Evolutionary conservation across 768 basidiomycete species (phyloP).

Genomic region (Tephrocybe sp.): DNA sequence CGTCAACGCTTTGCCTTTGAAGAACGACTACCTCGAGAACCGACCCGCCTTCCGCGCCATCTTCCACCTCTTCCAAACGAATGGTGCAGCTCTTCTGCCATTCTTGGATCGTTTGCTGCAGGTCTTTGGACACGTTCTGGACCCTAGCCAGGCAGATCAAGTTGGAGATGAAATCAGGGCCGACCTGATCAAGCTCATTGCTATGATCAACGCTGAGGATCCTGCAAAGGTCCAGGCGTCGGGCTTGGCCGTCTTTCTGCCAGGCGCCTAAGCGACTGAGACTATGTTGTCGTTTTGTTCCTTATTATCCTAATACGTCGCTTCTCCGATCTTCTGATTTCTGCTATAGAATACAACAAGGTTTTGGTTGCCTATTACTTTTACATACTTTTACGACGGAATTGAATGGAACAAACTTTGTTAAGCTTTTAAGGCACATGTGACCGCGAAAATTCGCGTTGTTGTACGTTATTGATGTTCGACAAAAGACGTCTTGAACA

Average conservation of each 20-base stretch:
- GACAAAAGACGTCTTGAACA: slow-evolving; percentile 1
- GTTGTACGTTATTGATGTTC: slow-evolving; percentile 31
- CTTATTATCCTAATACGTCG: slow-evolving; percentile 13
- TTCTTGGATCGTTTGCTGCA: slow-evolving; percentile 78
- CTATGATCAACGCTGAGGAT: slow-evolving; percentile 69
- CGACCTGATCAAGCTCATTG: slow-evolving; percentile 74
- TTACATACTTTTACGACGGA: slow-evolving; percentile 9
- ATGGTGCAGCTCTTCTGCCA: slow-evolving; percentile 66
- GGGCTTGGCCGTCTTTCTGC: slow-evolving; percentile 61
- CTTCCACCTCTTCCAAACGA: slow-evolving; percentile 83
- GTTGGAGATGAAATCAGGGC: slow-evolving; percentile 76
- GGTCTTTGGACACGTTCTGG: slow-evolving; percentile 81
- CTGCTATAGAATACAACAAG: slow-evolving; percentile 21
- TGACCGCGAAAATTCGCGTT: slow-evolving; percentile 15
- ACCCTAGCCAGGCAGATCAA: slow-evolving; percentile 73
- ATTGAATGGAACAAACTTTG: not conserved
- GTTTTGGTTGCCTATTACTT: slow-evolving; percentile 18
- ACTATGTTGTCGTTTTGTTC: slow-evolving; percentile 15
- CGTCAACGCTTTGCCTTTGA: slow-evolving; percentile 78
- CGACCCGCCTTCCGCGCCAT: slow-evolving; percentile 85
- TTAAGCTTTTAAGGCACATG: not conserved
- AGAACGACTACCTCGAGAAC: slow-evolving; percentile 89
- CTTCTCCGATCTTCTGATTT: slow-evolving; percentile 7
- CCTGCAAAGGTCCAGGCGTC: slow-evolving; percentile 81
- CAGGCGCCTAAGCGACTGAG: slow-evolving; percentile 33